phyloP scores from a whole-genome alignment of 2,329 filamentous ascomycete species.

The Ascochyta koolunga region DNA sequence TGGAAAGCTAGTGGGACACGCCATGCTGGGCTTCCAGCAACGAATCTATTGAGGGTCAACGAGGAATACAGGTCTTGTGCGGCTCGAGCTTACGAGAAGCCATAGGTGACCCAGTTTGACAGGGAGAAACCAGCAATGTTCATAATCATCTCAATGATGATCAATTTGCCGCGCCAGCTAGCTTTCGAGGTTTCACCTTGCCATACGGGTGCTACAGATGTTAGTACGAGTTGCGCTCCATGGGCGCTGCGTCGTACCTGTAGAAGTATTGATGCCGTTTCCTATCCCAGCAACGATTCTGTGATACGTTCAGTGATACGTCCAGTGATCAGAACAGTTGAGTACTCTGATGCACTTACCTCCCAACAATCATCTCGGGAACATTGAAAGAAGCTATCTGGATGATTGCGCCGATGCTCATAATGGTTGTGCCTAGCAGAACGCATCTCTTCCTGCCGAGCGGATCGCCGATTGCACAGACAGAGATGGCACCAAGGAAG shows the following conservation, averaged over 20 bases:
- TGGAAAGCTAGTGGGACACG: slow-evolving; percentile 53
- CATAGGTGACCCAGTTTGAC: slow-evolving; percentile 61
- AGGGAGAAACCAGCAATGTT: slow-evolving; percentile 59
- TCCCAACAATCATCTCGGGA: slow-evolving; percentile 58
- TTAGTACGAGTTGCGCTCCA: slow-evolving; percentile 20
- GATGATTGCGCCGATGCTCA: slow-evolving; percentile 56
- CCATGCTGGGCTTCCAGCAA: slow-evolving; percentile 27
- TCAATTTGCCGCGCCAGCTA: slow-evolving; percentile 52
- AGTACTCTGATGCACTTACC: slow-evolving; percentile 8
- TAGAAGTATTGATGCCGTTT: slow-evolving; percentile 59
- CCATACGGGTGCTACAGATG: slow-evolving; percentile 56
- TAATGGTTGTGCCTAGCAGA: slow-evolving; percentile 56
- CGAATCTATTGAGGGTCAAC: slow-evolving; percentile 18
- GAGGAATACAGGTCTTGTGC: not conserved
- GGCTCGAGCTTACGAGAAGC: slow-evolving; percentile 51
- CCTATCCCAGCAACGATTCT: slow-evolving; percentile 56
- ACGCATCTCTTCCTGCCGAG: slow-evolving; percentile 58
- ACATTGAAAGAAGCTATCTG: slow-evolving; percentile 55
- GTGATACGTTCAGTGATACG: not conserved
- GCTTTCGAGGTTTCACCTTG: slow-evolving; percentile 59
- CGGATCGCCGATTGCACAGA: slow-evolving; percentile 53
- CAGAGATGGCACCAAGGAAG: slow-evolving; percentile 61
- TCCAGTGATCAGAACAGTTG: too few relatives aligned
- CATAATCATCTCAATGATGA: slow-evolving; percentile 57
- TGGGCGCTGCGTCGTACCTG: slow-evolving; percentile 48